Evolutionary conservation across 2,329 filamentous ascomycete species (phyloP), one percentile per base, ranked within the genome.

Genomic region (Nothomitra cinnamomea): DNA sequence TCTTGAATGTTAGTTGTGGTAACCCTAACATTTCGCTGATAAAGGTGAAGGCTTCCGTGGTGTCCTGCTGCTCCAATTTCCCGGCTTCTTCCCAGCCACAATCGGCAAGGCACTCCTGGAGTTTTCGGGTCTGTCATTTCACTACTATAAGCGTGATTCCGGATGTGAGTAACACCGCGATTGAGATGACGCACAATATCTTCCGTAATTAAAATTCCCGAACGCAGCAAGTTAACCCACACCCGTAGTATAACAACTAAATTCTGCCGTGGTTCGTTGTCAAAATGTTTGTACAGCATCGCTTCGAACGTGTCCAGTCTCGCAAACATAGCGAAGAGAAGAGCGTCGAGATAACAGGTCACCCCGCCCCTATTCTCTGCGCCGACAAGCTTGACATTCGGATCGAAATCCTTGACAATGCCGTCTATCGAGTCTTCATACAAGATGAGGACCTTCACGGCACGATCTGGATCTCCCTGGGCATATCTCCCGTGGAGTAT

Each of bases 261-360:
- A 60, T 81, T 85, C 60, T 78, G 80, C 57, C 83, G 78, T 22
- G 76, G 72, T 57, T 87, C 80, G 56, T 92, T 85, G 24, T 80
- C 76, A 57, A 87, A 86, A 6, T 82, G 80, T 55, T 83, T 83
- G 65, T 86, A 89, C 35, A 95, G 73, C 74, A 96, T 94, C 50
- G 85, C 87, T 66, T 96, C 90, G 65, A 95, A 98, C 58, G 85
- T 89, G 59, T 87, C 83, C 38, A 95, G 74, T 56, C 86, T 82
- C 17, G 86, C 85, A 65, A 96, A 96, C 87, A 98, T 95, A 65
- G 90, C 85, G 65, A 95, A 96, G 1, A 98, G 75, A 21, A 96
- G 70, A 0, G 90, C 78, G 65, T 96, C 92, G 15, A 96, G 72
- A 65, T 94, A 96, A 70, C 92, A 98, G n/a, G 90, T 96, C 36